Evolutionary conservation across 2,329 filamentous ascomycete species (phyloP).

Genomic region (Sporothrix brasiliensis): DNA sequence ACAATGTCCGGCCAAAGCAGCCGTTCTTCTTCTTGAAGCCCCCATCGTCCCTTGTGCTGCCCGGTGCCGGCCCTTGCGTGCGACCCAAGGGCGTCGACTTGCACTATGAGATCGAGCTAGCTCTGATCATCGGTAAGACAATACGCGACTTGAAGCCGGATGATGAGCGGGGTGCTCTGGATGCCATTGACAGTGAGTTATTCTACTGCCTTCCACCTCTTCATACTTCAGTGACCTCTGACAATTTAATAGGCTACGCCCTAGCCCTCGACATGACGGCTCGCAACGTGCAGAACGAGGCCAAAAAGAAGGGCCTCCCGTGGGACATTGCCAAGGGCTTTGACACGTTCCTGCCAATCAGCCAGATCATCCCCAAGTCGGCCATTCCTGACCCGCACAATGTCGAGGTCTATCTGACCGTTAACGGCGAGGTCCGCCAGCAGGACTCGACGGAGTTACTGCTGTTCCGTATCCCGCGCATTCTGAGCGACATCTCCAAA

Average conservation of each 20-base stretch:
- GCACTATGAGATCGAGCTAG: constrained; percentile 95
- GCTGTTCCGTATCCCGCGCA: constrained; percentile 86
- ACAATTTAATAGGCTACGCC: constrained; percentile 66
- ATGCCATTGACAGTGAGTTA: constrained; percentile 72
- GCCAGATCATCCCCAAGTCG: constrained; percentile 75
- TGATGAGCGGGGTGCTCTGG: constrained; percentile 75
- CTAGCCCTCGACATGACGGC: constrained; percentile 97
- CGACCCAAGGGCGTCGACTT: constrained; percentile 80
- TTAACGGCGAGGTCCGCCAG: constrained; percentile 80
- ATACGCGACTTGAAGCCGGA: constrained; percentile 73
- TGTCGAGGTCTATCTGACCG: constrained; percentile 79
- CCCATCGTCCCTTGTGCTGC: constrained; percentile 78
- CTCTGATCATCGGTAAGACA: constrained; percentile 80
- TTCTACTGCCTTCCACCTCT: constrained; percentile 34
- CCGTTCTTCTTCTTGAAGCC: constrained; percentile 99
- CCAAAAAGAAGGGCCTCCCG: constrained; percentile 93
- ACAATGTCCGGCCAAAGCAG: constrained; percentile 83
- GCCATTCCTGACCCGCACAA: constrained; percentile 85
- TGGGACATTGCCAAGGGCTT: constrained; percentile 98
- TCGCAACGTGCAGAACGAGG: constrained; percentile 92
- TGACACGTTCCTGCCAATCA: constrained; percentile 93
- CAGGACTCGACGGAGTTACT: constrained; percentile 89
- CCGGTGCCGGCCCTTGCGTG: constrained; percentile 76
- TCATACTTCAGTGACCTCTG: neutral
- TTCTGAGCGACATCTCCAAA: constrained; percentile 87